Conservation (phyloP, 2,329 filamentous ascomycete species). For the Neopestalotiopsis rosae region DNA sequence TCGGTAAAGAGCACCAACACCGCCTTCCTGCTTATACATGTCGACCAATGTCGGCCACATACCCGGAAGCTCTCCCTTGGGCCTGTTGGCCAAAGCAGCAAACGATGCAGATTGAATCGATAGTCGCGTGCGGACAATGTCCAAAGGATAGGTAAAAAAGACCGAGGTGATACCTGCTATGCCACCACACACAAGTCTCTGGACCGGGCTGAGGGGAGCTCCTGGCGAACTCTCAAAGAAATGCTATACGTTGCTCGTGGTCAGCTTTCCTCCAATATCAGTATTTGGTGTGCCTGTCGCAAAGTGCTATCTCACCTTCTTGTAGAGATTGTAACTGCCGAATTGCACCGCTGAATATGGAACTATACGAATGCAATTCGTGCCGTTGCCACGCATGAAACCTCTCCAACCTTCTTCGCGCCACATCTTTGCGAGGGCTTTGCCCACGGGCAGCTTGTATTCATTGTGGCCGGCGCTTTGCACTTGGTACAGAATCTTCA, state of each 20-base stretch:
- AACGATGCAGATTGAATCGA: slow-evolving; percentile 99
- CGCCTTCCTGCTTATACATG: slow-evolving; percentile 94
- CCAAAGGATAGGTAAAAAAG: slow-evolving; percentile 91
- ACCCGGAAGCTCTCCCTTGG: slow-evolving; percentile 74
- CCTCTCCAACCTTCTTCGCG: slow-evolving; percentile 95
- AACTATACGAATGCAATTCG: slow-evolving; percentile 97
- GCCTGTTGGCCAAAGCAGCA: slow-evolving; percentile 69
- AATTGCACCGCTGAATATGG: slow-evolving; percentile 99
- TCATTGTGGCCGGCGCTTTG: slow-evolving; percentile 90
- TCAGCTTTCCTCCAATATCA: slow-evolving; percentile 18
- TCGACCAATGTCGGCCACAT: slow-evolving; percentile 84
- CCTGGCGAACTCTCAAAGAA: slow-evolving; percentile 81
- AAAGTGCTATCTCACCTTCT: slow-evolving; percentile 62
- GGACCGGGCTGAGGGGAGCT: slow-evolving; percentile 72
- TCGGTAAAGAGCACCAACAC: slow-evolving; percentile 83
- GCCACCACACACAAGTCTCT: slow-evolving; percentile 87
- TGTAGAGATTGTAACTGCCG: slow-evolving; percentile 97
- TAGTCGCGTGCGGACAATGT: slow-evolving; percentile 93
- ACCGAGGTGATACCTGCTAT: slow-evolving; percentile 95
- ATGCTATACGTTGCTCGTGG: slow-evolving; percentile 47
- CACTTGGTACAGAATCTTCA: slow-evolving; percentile 98
- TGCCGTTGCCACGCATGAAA: slow-evolving; percentile 97
- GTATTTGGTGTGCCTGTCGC: background rate
- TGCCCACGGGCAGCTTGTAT: slow-evolving; percentile 89
- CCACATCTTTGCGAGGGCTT: slow-evolving; percentile 95